Evolutionary conservation across 192 early-diverging fungal species (phyloP).

Genomic region (Coemansia sp.): DNA sequence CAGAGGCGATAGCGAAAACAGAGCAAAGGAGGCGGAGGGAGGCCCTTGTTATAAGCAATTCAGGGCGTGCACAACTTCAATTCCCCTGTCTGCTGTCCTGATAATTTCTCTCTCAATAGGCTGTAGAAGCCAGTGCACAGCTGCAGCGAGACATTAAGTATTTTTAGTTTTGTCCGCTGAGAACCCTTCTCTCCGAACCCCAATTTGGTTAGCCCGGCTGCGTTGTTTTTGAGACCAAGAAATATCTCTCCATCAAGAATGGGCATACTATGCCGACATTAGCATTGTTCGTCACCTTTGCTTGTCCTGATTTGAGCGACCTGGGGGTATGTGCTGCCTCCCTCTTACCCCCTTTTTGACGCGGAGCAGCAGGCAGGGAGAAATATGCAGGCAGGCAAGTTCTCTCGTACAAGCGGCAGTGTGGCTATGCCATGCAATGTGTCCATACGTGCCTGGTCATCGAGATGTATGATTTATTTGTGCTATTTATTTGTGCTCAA

Average conservation of each 20-base stretch:
- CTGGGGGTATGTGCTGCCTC: not conserved
- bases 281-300: not conserved
- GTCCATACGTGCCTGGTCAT: slow-evolving; percentile 2
- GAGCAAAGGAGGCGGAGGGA: not conserved
- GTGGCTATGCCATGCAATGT: slow-evolving; percentile 12
- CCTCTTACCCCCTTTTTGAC: slow-evolving; percentile 1
- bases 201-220: not conserved
- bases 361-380: not conserved
- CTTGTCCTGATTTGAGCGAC: not conserved
- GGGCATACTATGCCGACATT: not conserved
- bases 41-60: slow-evolving; percentile 1
- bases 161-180: slow-evolving; percentile 9
- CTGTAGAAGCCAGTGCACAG: not conserved
- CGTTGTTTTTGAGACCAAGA: slow-evolving; percentile 4
- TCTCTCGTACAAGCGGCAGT: not conserved
- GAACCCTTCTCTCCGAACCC: not conserved
- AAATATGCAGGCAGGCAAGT: not conserved
- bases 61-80: not conserved
- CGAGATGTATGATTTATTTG: not conserved
- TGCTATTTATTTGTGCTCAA: not conserved
- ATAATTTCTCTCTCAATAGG: not conserved
- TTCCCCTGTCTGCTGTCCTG: not conserved
- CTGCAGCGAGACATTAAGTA: slow-evolving; percentile 5
- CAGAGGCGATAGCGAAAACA: not conserved
- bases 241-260: not conserved